A percentile compares a stretch with the other conserved stretches of the same genome.
These are phyloP conservation scores for Lenwebbia sp. DNA, from an alignment of 345 rosid species.

Conservation along the genomic window DNA sequence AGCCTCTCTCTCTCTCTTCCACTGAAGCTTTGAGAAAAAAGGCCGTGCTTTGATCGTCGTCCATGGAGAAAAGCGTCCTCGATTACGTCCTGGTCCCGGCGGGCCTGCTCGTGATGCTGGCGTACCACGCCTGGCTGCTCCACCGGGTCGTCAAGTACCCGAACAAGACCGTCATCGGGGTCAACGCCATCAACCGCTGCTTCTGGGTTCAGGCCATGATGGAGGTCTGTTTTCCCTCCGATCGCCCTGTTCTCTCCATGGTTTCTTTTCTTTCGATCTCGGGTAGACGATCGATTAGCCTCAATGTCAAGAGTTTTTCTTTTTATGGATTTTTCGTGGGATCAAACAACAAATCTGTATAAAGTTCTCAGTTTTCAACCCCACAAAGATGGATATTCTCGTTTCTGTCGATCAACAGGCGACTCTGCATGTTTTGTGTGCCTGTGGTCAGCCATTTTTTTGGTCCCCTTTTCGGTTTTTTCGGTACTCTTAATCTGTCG, in stretches of 20 bases:
- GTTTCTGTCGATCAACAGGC: not conserved
- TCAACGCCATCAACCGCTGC: constrained; percentile 76
- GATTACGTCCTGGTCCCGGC: constrained; percentile 58
- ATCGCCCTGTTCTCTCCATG: not conserved
- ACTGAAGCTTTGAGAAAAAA: not conserved
- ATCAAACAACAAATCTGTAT: too few relatives aligned
- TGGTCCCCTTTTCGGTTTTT: not conserved
- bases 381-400: not conserved
- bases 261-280: not conserved
- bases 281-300: not conserved
- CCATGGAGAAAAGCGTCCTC: constrained; percentile 39
- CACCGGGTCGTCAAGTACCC: constrained; percentile 44
- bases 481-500: not conserved
- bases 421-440: not conserved
- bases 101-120: constrained; percentile 40
- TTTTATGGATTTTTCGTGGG: too few relatives aligned
- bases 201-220: constrained; percentile 90
- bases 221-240: constrained; percentile 38
- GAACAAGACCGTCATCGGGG: constrained; percentile 56
- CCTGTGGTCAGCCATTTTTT: too few relatives aligned
- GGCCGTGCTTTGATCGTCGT: not conserved
- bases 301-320: too few relatives aligned
- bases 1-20: not conserved
- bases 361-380: not conserved
- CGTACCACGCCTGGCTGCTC: constrained; percentile 75